A percentile compares a stretch with the other conserved stretches of the same genome.
These are phyloP conservation scores for Plectosphaerella plurivora DNA, from an alignment of 2,329 filamentous ascomycete species.

Conservation along the genomic window DNA sequence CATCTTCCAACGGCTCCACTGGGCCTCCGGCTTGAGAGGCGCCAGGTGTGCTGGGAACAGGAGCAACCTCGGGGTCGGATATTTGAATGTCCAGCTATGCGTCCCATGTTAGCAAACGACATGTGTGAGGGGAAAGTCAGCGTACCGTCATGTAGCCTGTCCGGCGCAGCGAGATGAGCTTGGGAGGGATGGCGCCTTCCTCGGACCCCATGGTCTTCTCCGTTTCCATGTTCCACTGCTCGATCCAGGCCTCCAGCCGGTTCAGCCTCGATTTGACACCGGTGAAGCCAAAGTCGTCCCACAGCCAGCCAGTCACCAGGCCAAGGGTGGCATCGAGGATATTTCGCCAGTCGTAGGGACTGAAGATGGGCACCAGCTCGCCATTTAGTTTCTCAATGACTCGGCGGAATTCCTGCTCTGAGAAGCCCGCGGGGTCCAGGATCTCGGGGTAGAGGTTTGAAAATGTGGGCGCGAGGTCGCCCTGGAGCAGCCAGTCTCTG, in stretches of 20 bases:
- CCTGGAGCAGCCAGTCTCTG: constrained; percentile 85
- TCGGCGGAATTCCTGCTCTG: constrained; percentile 80
- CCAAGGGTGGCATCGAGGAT: constrained; percentile 76
- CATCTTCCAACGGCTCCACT: constrained; percentile 7
- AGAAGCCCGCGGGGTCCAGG: constrained; percentile 74
- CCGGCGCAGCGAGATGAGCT: constrained; percentile 70
- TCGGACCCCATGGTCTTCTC: constrained; percentile 49
- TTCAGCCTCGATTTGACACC: constrained; percentile 68
- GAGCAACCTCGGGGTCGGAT: constrained; percentile 68
- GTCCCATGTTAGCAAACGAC: not conserved
- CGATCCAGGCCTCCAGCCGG: constrained; percentile 74
- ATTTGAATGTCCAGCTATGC: constrained; percentile 73
- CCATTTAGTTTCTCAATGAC: constrained; percentile 80
- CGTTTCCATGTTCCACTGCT: constrained; percentile 78
- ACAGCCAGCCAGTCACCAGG: constrained; percentile 84
- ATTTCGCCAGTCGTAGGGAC: constrained; percentile 72
- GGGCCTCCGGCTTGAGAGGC: constrained; percentile 8
- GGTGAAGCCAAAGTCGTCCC: constrained; percentile 83
- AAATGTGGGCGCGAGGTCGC: constrained; percentile 88
- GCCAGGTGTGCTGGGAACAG: constrained; percentile 37
- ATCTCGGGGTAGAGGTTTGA: constrained; percentile 97
- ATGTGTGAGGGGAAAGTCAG: not conserved
- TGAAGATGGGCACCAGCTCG: constrained; percentile 71
- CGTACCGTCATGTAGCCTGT: constrained; percentile 82
- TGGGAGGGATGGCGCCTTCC: constrained; percentile 53